Evolutionary conservation across 176 grass and related monocot species (phyloP), one percentile per base, ranked within the genome.

Genomic region (Phoenix roebelenii): DNA sequence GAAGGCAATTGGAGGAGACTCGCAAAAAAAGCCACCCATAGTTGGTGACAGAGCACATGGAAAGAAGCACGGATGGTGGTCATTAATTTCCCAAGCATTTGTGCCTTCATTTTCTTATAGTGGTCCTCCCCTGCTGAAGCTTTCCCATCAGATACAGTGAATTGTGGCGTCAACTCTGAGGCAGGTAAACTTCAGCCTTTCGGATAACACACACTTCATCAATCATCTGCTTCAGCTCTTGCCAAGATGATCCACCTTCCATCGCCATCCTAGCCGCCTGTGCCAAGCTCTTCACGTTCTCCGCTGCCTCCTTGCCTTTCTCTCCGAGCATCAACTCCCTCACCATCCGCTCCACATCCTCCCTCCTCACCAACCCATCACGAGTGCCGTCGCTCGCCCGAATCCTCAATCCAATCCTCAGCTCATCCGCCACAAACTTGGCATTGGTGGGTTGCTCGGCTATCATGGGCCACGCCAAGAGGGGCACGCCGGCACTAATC

Each of bases 401-500:
- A 54, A 92, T 26, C 12, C 83, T 74, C 1, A 85, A 22, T 0
- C 81, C 81, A 1, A 87, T 75, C 9, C 16, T 16, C 0, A 82
- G 16, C 22, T 69, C 70, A 0, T 89, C 88, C 2, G 82, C 70
- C 0, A 73, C 49, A 4, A 76, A 72, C 56, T 89, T 89, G 0
- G 80, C 80, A 18, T 92, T 87, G 15, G 75, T 29, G 2, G 65
- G 67, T 39, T 92, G 88, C 1, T 92, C 80, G 0, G 76, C 72
- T 1, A 80, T 70, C 83, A 84, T 84, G 1, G 88, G 88, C 88
- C 88, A 92, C 5, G 79, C 70, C 0, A 79, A 69, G 24, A 87
- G 30, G 0, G 83, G 83, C 23, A 92, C 80, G 0, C 80, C 74
- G 0, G 58, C 22, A 0, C 60, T 5, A 15, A 79, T 28, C 22